Conservation (phyloP, 208 protist genomes). For the Trypanosoma mega region DNA sequence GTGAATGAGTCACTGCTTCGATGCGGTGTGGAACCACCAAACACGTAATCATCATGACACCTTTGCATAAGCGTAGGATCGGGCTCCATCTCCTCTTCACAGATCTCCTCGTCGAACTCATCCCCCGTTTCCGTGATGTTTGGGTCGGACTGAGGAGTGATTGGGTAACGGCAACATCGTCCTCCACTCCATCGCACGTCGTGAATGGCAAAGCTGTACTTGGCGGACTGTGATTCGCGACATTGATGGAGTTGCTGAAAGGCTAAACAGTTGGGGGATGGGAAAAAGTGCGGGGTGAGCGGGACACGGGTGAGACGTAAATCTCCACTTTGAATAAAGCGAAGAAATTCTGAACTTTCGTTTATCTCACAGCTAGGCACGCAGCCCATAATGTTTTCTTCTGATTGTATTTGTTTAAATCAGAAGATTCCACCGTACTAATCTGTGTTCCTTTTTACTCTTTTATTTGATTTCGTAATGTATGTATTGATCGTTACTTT, state of each 20-base stretch:
- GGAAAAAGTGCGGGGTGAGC: conserved; percentile 63
- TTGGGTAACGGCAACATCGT: too few relatives aligned
- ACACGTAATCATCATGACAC: conserved; percentile 10
- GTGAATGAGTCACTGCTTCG: too few relatives aligned
- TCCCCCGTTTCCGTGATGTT: conserved; percentile 5
- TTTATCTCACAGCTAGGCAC: conserved; percentile 53
- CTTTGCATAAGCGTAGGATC: conserved; percentile 20
- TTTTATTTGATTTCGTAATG: too few relatives aligned
- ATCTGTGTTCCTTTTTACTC: too few relatives aligned
- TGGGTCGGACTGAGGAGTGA: too few relatives aligned
- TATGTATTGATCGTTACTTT: too few relatives aligned
- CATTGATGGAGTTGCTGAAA: conserved; percentile 58
- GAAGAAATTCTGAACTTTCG: conserved; percentile 42
- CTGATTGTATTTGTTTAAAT: too few relatives aligned
- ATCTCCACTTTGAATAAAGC: conserved; percentile 42
- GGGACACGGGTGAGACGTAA: conserved; percentile 39
- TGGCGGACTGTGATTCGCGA: conserved; percentile 43
- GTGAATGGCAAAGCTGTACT: conserved; percentile 62
- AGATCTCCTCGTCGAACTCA: conserved; percentile 18
- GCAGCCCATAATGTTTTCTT: too few relatives aligned
- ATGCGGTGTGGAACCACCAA: too few relatives aligned
- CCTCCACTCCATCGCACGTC: too few relatives aligned
- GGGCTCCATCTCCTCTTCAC: conserved; percentile 23
- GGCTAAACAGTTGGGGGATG: conserved; percentile 41
- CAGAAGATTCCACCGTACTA: too few relatives aligned